These are phyloP conservation scores for Calendula officinalis DNA, from an alignment of 129 eudicot genomes.

Conservation along the genomic window DNA sequence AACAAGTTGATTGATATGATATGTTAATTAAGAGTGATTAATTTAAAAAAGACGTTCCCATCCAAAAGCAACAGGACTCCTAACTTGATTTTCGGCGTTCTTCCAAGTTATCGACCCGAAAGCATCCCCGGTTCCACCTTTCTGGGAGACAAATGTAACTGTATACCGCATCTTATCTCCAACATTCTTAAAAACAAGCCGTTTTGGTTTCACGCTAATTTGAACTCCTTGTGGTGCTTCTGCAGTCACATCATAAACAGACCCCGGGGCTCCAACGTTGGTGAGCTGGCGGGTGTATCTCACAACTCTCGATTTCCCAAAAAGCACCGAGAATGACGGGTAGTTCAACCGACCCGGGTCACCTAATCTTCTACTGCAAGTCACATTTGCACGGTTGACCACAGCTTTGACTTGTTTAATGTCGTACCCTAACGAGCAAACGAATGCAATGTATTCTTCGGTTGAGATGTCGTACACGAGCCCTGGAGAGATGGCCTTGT, in stretches of 20 bases:
- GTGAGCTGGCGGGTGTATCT: constrained; percentile 74
- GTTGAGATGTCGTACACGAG: constrained; percentile 70
- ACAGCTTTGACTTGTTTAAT: constrained; percentile 44
- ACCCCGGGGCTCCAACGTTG: constrained; percentile 62
- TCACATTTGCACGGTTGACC: constrained; percentile 58
- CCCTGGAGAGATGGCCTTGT: constrained; percentile 85
- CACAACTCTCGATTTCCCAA: constrained; percentile 59
- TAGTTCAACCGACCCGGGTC: constrained; percentile 87
- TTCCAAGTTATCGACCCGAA: constrained; percentile 79
- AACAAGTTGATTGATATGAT: no score
- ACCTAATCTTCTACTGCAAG: constrained; percentile 50
- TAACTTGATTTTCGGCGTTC: constrained; percentile 56
- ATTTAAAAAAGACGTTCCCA: constrained; percentile 37
- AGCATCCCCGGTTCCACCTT: constrained; percentile 36
- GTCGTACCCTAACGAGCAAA: constrained; percentile 70
- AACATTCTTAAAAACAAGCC: constrained; percentile 58
- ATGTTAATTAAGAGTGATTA: no score
- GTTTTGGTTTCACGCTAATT: constrained; percentile 56
- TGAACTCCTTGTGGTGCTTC: constrained; percentile 51
- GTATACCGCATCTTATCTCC: constrained; percentile 67
- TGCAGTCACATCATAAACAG: constrained; percentile 43
- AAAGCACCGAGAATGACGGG: constrained; percentile 79
- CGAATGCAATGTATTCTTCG: constrained; percentile 63
- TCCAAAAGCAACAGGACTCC: constrained; percentile 70
- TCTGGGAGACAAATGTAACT: constrained; percentile 61